A percentile compares a stretch with the other conserved stretches of the same genome.
phyloP scores from a whole-genome alignment of 768 basidiomycete species.

The Crassisporium funariophilum region DNA sequence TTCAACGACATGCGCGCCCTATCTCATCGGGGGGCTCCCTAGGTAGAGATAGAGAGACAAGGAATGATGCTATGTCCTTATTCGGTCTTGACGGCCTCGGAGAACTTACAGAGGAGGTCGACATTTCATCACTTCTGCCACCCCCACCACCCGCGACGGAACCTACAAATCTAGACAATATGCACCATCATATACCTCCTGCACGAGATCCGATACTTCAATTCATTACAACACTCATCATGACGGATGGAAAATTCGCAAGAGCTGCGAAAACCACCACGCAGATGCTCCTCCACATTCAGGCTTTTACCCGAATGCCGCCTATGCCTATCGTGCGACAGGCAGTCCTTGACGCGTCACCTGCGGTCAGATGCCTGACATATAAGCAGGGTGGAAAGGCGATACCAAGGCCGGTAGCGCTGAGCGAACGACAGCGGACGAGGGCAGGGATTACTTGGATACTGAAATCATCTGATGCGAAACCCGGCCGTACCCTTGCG shows the following conservation, averaged over 20 bases:
- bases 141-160: conserved; percentile 1
- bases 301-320: conserved; percentile 72
- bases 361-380: conserved; percentile 64
- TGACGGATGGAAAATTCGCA: conserved; percentile 65
- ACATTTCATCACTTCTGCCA: too few species aligned
- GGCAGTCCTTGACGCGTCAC: conserved; percentile 70
- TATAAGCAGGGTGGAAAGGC: conserved; percentile 67
- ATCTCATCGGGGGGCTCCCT: too few species aligned
- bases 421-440: conserved; percentile 81
- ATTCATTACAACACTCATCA: conserved; percentile 63
- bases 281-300: conserved; percentile 69
- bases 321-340: conserved; percentile 78
- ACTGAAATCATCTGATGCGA: conserved; percentile 57
- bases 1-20: too few species aligned
- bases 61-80: too few species aligned
- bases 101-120: too few species aligned
- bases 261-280: conserved; percentile 58
- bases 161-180: conserved; percentile 31
- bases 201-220: conserved; percentile 72
- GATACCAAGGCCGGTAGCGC: conserved; percentile 64
- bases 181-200: conserved; percentile 61
- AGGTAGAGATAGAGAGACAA: too few species aligned
- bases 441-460: conserved; percentile 74
- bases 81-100: too few species aligned
- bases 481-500: conserved; percentile 59